Base-by-base conservation (phyloP, 2,329 filamentous ascomycete species). In the Penicillium sp. region DNA sequence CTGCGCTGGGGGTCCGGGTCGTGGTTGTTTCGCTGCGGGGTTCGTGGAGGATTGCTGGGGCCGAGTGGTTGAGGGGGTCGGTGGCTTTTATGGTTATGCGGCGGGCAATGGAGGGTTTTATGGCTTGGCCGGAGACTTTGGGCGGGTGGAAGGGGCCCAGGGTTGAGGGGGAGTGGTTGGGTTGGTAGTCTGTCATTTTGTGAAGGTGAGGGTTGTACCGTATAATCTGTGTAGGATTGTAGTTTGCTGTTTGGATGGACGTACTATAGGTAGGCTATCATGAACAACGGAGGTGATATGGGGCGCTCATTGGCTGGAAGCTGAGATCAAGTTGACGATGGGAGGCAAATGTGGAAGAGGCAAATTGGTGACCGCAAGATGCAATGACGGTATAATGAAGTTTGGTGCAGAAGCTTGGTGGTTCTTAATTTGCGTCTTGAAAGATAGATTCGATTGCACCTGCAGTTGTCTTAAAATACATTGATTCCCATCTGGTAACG, bases 21-120 rank as follows among this genome's bases (percentile, higher is more conserved):
- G 39, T 50, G 4, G 59, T 51, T 51, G 62, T 57, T 57, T 72
- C 72, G 43, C 68, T 62, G n/a, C 63, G 67, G 2, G 73, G 73
- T 35, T 74, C 64, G 61, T 76, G 75, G 8, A 76, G 63, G 55
- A 76, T 69, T 15, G 67, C 68, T 15, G 65, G 67, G 1, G 63
- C 67, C 34, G 63, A 56, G 39, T 70, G 66, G 55, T 69, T 59
- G 10, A 67, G 62, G 7, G 67, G 65, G 54, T 69, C 67, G 4
- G 62, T 57, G 42, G 68, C 67, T 41, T 43, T 22, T 51, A 69
- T 70, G 10, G 41, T 48, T 17, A 62, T 48, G 25, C 51, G 28
- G 41, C 51, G 45, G n/a, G 57, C 59, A 34, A 62, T 54, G 22
- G 63, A 63, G 22, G 53, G 43, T 49, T 58, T 54, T 39, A 60